Conservation (phyloP, 2,329 filamentous ascomycete species). For the Thelonectria rubi region DNA sequence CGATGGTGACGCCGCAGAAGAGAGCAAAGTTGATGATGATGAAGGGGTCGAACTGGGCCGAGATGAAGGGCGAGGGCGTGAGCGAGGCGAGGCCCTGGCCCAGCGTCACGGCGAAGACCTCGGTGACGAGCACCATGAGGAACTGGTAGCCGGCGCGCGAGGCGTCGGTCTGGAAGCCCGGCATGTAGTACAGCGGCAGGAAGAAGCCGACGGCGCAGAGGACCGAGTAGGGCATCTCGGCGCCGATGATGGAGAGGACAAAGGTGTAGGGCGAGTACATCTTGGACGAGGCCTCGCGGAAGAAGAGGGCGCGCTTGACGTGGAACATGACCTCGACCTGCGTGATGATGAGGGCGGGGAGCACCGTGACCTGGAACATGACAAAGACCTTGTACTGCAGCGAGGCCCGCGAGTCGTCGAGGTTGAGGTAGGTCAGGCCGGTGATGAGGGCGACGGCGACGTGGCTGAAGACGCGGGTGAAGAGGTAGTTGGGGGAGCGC, state of each 20-base stretch:
- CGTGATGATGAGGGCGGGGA: constrained; percentile 83
- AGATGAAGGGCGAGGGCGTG: constrained; percentile 81
- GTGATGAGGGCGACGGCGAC: constrained; percentile 80
- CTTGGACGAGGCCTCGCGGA: constrained; percentile 85
- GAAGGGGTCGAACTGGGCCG: constrained; percentile 82
- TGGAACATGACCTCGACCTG: constrained; percentile 86
- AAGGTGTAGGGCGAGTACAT: constrained; percentile 87
- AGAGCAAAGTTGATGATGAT: constrained; percentile 83
- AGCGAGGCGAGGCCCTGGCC: constrained; percentile 80
- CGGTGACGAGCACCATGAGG: constrained; percentile 83
- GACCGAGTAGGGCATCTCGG: constrained; percentile 85
- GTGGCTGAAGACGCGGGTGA: constrained; percentile 88
- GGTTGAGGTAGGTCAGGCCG: constrained; percentile 80
- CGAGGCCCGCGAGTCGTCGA: constrained; percentile 78
- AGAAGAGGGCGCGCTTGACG: constrained; percentile 81
- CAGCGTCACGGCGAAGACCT: constrained; percentile 84
- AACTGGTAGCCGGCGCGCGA: constrained; percentile 85
- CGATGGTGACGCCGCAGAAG: constrained; percentile 89
- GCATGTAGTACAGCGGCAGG: constrained; percentile 85
- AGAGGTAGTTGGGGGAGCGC: constrained; percentile 88
- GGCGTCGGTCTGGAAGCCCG: constrained; percentile 71
- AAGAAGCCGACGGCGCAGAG: constrained; percentile 85
- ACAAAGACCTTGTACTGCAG: constrained; percentile 89
- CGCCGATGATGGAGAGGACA: constrained; percentile 78
- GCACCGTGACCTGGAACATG: constrained; percentile 88